Evolutionary conservation across 495 filamentous ascomycete genomes (phyloP).

Genomic region (Penicillium angulare): DNA sequence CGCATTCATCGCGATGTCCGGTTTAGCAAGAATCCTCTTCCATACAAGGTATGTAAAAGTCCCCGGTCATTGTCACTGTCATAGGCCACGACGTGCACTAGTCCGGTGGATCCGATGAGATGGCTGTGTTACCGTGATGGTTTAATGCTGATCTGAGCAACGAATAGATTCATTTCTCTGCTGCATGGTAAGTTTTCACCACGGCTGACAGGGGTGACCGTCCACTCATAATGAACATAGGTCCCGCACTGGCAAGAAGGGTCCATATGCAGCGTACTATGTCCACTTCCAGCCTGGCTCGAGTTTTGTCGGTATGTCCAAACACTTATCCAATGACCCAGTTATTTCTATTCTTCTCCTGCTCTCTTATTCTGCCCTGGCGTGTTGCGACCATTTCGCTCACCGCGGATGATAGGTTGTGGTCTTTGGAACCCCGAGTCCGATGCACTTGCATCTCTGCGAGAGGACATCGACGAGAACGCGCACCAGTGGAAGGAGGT

Average conservation of each 20-base stretch:
- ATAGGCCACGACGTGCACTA: no score
- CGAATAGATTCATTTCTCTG: conserved; percentile 69
- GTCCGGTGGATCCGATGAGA: no score
- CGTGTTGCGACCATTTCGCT: no score
- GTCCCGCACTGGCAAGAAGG: conserved; percentile 82
- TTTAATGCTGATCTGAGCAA: conserved; percentile 24
- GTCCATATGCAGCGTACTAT: conserved; percentile 84
- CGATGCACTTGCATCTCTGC: conserved; percentile 57
- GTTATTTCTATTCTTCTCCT: conserved; percentile 1
- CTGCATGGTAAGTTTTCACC: conserved; percentile 61
- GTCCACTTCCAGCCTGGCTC: conserved; percentile 59
- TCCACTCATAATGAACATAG: conserved; percentile 34
- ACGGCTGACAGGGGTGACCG: background rate
- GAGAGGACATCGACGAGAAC: conserved; percentile 69
- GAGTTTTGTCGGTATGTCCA: conserved; percentile 64
- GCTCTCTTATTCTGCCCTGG: background rate
- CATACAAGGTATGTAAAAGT: conserved; percentile 70
- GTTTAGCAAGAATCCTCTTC: conserved; percentile 75
- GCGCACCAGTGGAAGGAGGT: conserved; percentile 64
- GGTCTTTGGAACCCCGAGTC: conserved; percentile 77
- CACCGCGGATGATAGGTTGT: conserved; percentile 63
- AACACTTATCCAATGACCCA: background rate
- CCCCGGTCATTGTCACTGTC: background rate
- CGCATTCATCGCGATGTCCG: conserved; percentile 82
- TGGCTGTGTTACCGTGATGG: conserved; percentile 22